Percentiles rank a stretch among this genome's conserved stretches.
phyloP scores from a whole-genome alignment of 2,329 filamentous ascomycete genomes.

The Eutypella sp. region DNA sequence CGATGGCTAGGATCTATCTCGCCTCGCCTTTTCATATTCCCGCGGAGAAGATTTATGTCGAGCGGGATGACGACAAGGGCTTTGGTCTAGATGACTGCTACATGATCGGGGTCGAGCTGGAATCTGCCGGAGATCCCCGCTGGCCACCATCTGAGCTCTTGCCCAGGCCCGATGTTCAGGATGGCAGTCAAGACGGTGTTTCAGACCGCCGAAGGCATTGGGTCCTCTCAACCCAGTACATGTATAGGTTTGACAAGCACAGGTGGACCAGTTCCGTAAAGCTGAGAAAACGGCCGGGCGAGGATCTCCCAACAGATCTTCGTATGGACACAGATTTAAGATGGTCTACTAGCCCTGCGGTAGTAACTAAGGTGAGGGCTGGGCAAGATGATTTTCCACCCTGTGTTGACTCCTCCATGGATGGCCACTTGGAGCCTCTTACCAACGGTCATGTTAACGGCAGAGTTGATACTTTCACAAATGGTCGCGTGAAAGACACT shows the following conservation, averaged over 20 bases:
- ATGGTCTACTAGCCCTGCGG: conserved; percentile 23
- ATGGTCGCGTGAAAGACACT: conserved; percentile 18
- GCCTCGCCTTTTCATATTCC: conserved; percentile 47
- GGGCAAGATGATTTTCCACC: conserved; percentile 38
- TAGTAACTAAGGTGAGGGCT: conserved; percentile 13
- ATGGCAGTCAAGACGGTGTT: conserved; percentile 20
- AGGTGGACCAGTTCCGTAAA: conserved; percentile 20
- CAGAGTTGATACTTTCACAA: conserved; percentile 15
- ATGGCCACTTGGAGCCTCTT: conserved; percentile 26
- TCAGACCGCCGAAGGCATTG: conserved; percentile 21
- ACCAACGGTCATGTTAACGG: conserved; percentile 30
- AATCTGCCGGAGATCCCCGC: conserved; percentile 41
- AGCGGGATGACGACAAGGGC: conserved; percentile 40
- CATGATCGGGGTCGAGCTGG: conserved; percentile 46
- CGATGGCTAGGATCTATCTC: conserved; percentile 44
- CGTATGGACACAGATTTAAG: conserved; percentile 27
- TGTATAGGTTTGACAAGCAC: conserved; percentile 26
- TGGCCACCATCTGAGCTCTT: conserved; percentile 49
- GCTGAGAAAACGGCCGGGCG: conserved; percentile 20
- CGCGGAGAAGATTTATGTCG: conserved; percentile 45
- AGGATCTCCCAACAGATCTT: conserved; percentile 18
- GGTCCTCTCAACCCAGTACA: conserved; percentile 21
- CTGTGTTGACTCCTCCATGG: conserved; percentile 37
- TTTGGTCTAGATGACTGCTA: conserved; percentile 48
- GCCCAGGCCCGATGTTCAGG: conserved; percentile 19